Base-by-base conservation (phyloP, 768 basidiomycete genomes). In the Ramaria sp. region DNA sequence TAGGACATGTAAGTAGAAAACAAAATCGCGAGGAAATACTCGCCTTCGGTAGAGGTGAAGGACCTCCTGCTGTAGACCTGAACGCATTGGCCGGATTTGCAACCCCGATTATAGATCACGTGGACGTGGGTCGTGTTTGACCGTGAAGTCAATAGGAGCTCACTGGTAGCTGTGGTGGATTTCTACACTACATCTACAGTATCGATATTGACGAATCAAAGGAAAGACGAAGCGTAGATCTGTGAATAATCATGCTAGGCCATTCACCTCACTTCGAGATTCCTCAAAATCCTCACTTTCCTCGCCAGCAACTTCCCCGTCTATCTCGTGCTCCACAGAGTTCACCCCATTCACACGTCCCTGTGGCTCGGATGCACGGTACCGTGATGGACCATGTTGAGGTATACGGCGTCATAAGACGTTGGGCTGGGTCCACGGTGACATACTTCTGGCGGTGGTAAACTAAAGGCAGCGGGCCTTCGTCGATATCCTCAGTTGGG, bases 401-500 rank as follows among this genome's bases (percentile, higher is more conserved):
- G 17, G 34, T 37, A 17, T 19, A 17, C 17, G 12, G 55, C 1
- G 38, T 49, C 15, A 27, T 43, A 24, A 45, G 55, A 50, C 54
- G 52, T 51, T 65, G 51, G 51, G 59, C 53, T 42, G 64, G 47
- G 17, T 61, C 57, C 59, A 78, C 76, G 57, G 76, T 86, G 42
- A 78, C 79, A 65, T 84, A 88, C 54, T 67, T 67, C 41, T 78
- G 77, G 49, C 75, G 75, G 62, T 87, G 78, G 66, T 88, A 88
- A 54, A 88, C 66, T 58, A 88, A 69, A 2, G 86, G 86, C 38
- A 78, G 64, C 51, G 39, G 20, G 30, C 13, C 27, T 69, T 73
- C 66, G 70, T 67, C 53, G 66, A 46, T 9, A 7, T 50, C 13
- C 61, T 60, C 45, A 59, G 57, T 34, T 61, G 59, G 57, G 37